Base-by-base conservation (phyloP, 2,329 filamentous ascomycete genomes). In the Ceratocystis lukuohia region DNA sequence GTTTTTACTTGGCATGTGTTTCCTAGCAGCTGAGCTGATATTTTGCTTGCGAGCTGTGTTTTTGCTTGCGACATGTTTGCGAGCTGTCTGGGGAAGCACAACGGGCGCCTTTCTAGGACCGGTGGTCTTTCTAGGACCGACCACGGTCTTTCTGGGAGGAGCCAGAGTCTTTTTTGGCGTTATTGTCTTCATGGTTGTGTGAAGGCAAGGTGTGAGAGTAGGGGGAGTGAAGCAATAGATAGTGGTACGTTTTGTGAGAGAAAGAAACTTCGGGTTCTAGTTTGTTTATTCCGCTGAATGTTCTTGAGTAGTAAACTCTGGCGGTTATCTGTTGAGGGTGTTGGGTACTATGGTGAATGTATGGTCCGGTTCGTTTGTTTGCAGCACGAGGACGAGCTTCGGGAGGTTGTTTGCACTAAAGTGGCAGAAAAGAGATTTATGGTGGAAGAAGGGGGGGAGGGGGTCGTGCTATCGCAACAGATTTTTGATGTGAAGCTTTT, bases 61-160 rank as follows among this genome's bases (percentile, higher is more conserved):
- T 48, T 68, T 68, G 48, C 25, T 65, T 7, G 63, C 66, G n/a
- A 65, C 56, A 45, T 67, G 57, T 67, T 67, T 67, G 33, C 66
- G 66, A 41, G 66, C 57, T n/a, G 37, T 25, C 57, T 65, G 57
- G 25, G 63, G 45, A 2, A 61, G 66, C n/a, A 64, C 63, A 53
- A 63, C 53, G 6, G 63, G 63, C 2, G 66, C 53, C 33, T 68
- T 68, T 56, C 64, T 59, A 30, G 66, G 66, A 20, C 59, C 62
- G 15, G 63, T 59, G 37, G 66, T 61, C 45, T 67, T 67, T 50
- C 64, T 67, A 22, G 62, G 66, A 20, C 62, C 62, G n/a, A 20
- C 56, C 5, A 37, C 17, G 8, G 56, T 59, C 25, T 59, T 59
- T n/a, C 56, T 59, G 28, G 56, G 56, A 5, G 61, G 17, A 33